A percentile compares a stretch with the other conserved stretches of the same genome.
phyloP scores from a whole-genome alignment of 306 rosid genomes.

The Quercus wislizeni region DNA sequence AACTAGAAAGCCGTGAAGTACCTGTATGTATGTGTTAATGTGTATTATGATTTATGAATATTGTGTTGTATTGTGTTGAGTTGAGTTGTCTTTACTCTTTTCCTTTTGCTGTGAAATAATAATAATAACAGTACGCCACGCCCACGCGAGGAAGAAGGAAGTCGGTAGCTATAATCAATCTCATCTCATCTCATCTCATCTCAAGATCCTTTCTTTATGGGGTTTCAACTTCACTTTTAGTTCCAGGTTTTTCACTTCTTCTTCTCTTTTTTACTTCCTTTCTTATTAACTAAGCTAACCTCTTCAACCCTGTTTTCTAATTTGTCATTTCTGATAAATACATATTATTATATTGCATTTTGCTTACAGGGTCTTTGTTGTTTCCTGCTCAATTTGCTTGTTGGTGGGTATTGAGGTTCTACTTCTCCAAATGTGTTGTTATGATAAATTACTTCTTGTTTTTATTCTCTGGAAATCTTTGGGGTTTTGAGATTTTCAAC shows the following conservation, averaged over 20 bases:
- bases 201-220: slow-evolving; percentile 5
- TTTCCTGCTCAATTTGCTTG: background rate
- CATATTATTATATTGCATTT: background rate
- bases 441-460: slow-evolving; percentile 22
- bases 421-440: slow-evolving; percentile 6
- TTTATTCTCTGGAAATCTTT: background rate
- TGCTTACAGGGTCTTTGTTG: background rate
- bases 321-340: background rate
- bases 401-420: slow-evolving; percentile 20
- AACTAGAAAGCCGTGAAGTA: no score
- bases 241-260: background rate
- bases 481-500: slow-evolving; percentile 30
- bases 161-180: background rate
- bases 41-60: no score
- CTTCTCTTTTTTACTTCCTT: background rate
- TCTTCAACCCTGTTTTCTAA: background rate
- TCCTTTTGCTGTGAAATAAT: no score
- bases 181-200: background rate
- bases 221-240: slow-evolving; percentile 11
- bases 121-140: no score
- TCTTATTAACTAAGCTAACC: slow-evolving; percentile 16
- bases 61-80: no score
- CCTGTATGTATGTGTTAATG: no score
- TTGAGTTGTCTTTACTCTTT: no score
- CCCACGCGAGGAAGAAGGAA: background rate